phyloP scores from a whole-genome alignment of 2,329 filamentous ascomycete genomes.

The Cytospora mali region DNA sequence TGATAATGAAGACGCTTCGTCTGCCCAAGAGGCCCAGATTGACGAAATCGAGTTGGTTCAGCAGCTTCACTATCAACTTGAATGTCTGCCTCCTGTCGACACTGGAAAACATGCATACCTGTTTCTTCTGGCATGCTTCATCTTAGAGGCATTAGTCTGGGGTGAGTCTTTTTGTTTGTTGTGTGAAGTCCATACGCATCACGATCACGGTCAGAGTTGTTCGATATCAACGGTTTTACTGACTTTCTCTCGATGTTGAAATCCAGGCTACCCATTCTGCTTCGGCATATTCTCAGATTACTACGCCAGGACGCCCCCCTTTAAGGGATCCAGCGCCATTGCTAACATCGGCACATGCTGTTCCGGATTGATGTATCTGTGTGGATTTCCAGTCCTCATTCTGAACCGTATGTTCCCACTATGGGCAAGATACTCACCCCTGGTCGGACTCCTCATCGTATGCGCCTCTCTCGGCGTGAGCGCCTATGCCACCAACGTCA shows the following conservation, averaged over 20 bases:
- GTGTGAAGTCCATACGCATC: too few species aligned
- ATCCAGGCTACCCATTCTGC: slow-evolving; percentile 64
- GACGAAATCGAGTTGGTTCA: slow-evolving; percentile 23
- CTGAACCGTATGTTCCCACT: slow-evolving; percentile 47
- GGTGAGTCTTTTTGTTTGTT: slow-evolving; percentile 40
- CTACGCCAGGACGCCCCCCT: slow-evolving; percentile 63
- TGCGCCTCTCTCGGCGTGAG: slow-evolving; percentile 54
- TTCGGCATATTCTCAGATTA: slow-evolving; percentile 74
- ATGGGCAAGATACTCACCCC: slow-evolving; percentile 45
- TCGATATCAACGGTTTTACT: slow-evolving; percentile 13
- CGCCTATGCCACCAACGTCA: slow-evolving; percentile 55
- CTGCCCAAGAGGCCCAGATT: slow-evolving; percentile 15
- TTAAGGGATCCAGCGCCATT: slow-evolving; percentile 56
- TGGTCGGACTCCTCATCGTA: slow-evolving; percentile 53
- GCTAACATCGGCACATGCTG: slow-evolving; percentile 50
- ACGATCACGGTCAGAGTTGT: background rate
- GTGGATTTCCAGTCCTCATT: slow-evolving; percentile 51
- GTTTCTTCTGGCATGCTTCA: slow-evolving; percentile 52
- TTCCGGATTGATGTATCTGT: slow-evolving; percentile 56
- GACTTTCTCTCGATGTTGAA: slow-evolving; percentile 7
- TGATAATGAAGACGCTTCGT: slow-evolving; percentile 24
- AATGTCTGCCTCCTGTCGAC: slow-evolving; percentile 40
- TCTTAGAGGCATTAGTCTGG: slow-evolving; percentile 58
- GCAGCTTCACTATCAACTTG: slow-evolving; percentile 26
- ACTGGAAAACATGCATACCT: slow-evolving; percentile 44